Evolutionary conservation across 352 stramenopile genomes (phyloP), one percentile per base, ranked within the genome.

Genomic region (Phytophthora sojae): DNA sequence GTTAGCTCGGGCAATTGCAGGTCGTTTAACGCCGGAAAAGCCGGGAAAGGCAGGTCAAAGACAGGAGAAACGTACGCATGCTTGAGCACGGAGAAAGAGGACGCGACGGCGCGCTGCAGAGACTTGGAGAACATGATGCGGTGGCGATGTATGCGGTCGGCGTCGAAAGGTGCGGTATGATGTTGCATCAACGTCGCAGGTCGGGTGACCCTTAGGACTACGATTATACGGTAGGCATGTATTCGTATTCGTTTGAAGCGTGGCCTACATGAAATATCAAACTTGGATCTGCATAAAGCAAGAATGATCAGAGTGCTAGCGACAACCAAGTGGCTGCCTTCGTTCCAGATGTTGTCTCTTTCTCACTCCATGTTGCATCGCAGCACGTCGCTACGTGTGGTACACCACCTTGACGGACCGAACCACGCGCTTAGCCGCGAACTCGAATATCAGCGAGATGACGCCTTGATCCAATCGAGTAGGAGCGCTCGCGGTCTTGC

Each of bases 111-210:
- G 69, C 80, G 75, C 45, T 80, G 80, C 6, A 88, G 67, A 30
- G 72, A 58, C 65, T 79, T 84, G 42, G 69, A 63, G 57, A 88
- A 74, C 77, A 88, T 85, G 29, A 15, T 71, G 6, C 12, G 35
- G 59, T n/a, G 25, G 25, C 12, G 21, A 32, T 21, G 50, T 64
- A n/a, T 61, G 59, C n/a, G 64, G 30, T 0, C 57, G n/a, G 37
- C 29, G 51, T 14, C 32, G 58, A 21, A 69, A 69, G 44, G 23
- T 52, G 25, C 23, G 52, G 44, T 70, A 65, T 74, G 67, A 74
- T 26, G 66, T 56, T 59, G 52, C 51, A 62, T 53, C 64, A 44
- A 73, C 52, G 58, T 63, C 53, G 25, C 39, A 21, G 4, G 12
- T 49, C 14, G 17, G 6, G 42, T 49, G 42, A 49, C 12, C 42